Evolutionary conservation across 2,329 filamentous ascomycete genomes (phyloP).

Genomic region (Tolypocladium album): DNA sequence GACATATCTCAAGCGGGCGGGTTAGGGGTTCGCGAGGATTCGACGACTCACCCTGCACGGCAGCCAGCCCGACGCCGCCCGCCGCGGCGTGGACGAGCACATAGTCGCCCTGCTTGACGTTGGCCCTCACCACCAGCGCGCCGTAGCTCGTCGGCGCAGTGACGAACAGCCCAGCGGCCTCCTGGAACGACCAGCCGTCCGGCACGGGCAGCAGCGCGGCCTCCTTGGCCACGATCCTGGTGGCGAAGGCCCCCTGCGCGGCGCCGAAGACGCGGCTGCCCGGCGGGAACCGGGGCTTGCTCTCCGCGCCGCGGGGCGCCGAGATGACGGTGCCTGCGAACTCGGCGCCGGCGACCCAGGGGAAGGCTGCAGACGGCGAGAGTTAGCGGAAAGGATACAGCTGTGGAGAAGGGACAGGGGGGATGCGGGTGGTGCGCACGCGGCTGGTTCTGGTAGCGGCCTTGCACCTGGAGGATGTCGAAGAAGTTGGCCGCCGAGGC

Average conservation of each 20-base stretch:
- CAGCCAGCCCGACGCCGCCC: constrained; percentile 81
- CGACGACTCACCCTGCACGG: constrained; percentile 68
- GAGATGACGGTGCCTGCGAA: constrained; percentile 72
- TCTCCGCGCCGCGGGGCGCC: constrained; percentile 40
- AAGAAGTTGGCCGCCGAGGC: constrained; percentile 93
- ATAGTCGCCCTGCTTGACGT: constrained; percentile 68
- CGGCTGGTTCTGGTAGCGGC: constrained; percentile 90
- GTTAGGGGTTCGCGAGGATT: background rate
- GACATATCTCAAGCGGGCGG: background rate
- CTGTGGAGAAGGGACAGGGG: background rate
- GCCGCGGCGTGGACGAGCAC: constrained; percentile 89
- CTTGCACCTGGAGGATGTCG: constrained; percentile 87
- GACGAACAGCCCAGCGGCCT: constrained; percentile 82
- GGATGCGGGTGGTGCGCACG: constrained; percentile 25
- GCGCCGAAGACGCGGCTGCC: constrained; percentile 84
- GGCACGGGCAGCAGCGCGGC: constrained; percentile 62
- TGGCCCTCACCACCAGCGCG: constrained; percentile 67
- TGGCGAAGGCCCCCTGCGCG: constrained; percentile 76
- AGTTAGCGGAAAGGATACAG: background rate
- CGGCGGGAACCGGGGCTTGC: constrained; percentile 53
- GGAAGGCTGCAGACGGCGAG: constrained; percentile 43
- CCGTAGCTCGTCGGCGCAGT: constrained; percentile 87
- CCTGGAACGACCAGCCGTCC: constrained; percentile 68
- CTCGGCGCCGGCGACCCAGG: constrained; percentile 79
- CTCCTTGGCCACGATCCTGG: constrained; percentile 59